Evolutionary conservation across 768 basidiomycete genomes (phyloP).

Genomic region (Hericium erinaceus): DNA sequence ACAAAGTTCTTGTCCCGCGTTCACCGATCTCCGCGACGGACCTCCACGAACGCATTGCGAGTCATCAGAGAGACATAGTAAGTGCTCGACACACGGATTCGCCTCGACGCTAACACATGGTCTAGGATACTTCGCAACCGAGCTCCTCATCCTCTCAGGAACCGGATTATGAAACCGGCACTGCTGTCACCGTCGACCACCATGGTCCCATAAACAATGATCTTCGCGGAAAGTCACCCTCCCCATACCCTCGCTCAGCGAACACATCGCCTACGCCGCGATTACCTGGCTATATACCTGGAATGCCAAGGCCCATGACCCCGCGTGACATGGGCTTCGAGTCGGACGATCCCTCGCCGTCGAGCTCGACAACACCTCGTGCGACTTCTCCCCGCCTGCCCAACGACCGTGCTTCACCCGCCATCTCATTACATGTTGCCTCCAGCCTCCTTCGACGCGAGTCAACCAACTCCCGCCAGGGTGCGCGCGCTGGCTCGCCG

Average conservation of each 20-base stretch:
- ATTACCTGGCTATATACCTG: slow-evolving; percentile 79
- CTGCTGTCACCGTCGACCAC: slow-evolving; percentile 63
- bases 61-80: slow-evolving; percentile 7
- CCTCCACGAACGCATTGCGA: slow-evolving; percentile 8
- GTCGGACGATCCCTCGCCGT: slow-evolving; percentile 62
- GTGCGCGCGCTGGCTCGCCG: slow-evolving; percentile 43
- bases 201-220: slow-evolving; percentile 36
- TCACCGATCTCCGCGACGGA: slow-evolving; percentile 26
- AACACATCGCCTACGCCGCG: slow-evolving; percentile 41
- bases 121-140: slow-evolving; percentile 1
- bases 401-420: slow-evolving; percentile 21
- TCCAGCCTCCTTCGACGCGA: slow-evolving; percentile 40
- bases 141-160: slow-evolving; percentile 11
- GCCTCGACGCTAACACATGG: not conserved
- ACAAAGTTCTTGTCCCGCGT: slow-evolving; percentile 70
- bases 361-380: slow-evolving; percentile 64
- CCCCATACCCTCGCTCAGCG: slow-evolving; percentile 44
- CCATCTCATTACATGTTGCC: slow-evolving; percentile 26
- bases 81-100: slow-evolving; percentile 1
- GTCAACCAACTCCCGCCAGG: slow-evolving; percentile 37
- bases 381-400: slow-evolving; percentile 56
- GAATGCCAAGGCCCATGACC: slow-evolving; percentile 88
- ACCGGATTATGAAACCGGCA: slow-evolving; percentile 48
- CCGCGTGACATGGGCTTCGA: slow-evolving; percentile 64
- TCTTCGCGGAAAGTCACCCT: slow-evolving; percentile 47